Base-by-base conservation (phyloP, 495 filamentous ascomycete species). In the Physcia stellaris region DNA sequence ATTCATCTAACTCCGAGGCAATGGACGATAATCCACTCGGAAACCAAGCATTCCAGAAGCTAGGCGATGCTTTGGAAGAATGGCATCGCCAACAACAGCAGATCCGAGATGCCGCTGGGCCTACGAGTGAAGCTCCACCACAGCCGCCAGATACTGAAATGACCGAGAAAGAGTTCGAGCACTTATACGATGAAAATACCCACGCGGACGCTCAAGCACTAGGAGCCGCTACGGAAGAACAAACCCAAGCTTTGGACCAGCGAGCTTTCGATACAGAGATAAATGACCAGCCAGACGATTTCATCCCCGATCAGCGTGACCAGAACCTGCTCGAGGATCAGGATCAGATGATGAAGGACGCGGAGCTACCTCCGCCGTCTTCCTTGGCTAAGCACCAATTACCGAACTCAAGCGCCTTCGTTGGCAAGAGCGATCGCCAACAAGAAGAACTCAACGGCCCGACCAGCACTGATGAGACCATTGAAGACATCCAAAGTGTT, bases 61-160 rank as follows among this genome's bases (percentile, higher is more conserved):
- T 99, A 39, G 92, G 92, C 2, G 84, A 95, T 62, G 77, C 80
- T 16, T 67, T 99, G n/a, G 87, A 95, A 49, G 67, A 77, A 45
- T 99, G 87, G 86, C 84, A 95, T 56, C 74, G 79, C 28, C 77
- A 77, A 45, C 82, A 87, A 46, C 67, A 71, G 20, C 74, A 92
- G 40, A 94, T 99, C 39, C 61, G 71, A 46, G 68, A 80, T 38
- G 67, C 80, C 7, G 66, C 71, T 24, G 68, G 81, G 32, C 65
- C 79, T 28, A 62, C 77, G 10, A 68, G 68, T 2, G 61, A 71
- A 1, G 45, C 59, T 37, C 47, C 69, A 41, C 56, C 68, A 28
- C 57, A 72, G 40, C 26, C 44, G 4, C 34, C 31, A 6, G 73
- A 83, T 33, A 64, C 68, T 15, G 73, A 84, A 30, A 82, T 82